phyloP scores from a whole-genome alignment of 1,139 yeast genomes.

The Taiozyma sp. region DNA sequence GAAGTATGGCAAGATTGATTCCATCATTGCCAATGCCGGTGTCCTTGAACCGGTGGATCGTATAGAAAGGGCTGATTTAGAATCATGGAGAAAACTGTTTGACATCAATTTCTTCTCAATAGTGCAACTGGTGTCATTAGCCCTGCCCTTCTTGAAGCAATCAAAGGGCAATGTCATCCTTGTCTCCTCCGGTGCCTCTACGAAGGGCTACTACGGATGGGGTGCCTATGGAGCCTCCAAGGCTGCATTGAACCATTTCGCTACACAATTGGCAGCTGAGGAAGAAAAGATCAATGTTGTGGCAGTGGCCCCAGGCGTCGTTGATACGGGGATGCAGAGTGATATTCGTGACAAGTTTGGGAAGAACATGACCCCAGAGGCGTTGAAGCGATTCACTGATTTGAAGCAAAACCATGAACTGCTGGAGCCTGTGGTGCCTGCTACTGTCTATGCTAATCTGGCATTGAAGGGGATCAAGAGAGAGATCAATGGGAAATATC shows the following conservation, averaged over 20 bases:
- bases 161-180: conserved; percentile 60
- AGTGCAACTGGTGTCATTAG: conserved; percentile 51
- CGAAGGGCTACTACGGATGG: conserved; percentile 66
- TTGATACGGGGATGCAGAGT: conserved; percentile 81
- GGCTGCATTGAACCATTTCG: conserved; percentile 81
- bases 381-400: conserved; percentile 54
- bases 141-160: conserved; percentile 56
- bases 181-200: conserved; percentile 86
- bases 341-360: conserved; percentile 64
- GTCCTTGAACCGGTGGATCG: conserved; percentile 73
- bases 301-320: conserved; percentile 91
- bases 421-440: conserved; percentile 68
- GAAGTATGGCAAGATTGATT: conserved; percentile 55
- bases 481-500: conserved; percentile 56
- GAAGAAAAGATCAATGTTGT: conserved; percentile 56
- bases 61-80: conserved; percentile 39
- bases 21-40: conserved; percentile 86
- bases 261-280: conserved; percentile 61
- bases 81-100: conserved; percentile 59
- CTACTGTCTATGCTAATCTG: conserved; percentile 57
- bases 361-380: conserved; percentile 50
- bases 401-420: conserved; percentile 52
- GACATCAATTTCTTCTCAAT: conserved; percentile 80
- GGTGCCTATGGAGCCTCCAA: conserved; percentile 87
- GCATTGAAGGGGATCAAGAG: conserved; percentile 53